A percentile compares a stretch with the other conserved stretches of the same genome.
phyloP scores from a whole-genome alignment of 345 rosid genomes.

The Lepidium sativum region DNA sequence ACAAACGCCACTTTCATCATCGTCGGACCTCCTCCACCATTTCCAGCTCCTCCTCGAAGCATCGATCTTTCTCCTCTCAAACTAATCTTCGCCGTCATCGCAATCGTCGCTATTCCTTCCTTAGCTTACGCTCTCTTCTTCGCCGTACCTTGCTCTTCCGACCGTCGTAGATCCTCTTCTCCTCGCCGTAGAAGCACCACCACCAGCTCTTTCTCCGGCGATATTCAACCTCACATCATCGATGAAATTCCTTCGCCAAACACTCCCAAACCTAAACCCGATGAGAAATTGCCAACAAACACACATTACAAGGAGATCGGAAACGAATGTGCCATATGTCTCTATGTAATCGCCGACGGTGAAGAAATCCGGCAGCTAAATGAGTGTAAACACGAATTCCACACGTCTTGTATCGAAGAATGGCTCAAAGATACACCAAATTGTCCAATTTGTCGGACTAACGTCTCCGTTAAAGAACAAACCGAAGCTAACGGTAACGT shows the following conservation, averaged over 20 bases:
- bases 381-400: constrained; percentile 68
- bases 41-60: constrained; percentile 44
- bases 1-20: constrained; percentile 22
- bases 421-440: constrained; percentile 55
- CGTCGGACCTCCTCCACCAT: constrained; percentile 42
- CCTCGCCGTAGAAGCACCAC: background rate
- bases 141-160: constrained; percentile 43
- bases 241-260: background rate
- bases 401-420: constrained; percentile 46
- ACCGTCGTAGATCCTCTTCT: constrained; percentile 17
- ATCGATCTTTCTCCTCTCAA: constrained; percentile 62
- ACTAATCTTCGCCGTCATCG: constrained; percentile 56
- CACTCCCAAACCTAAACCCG: constrained; percentile 18
- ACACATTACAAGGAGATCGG: constrained; percentile 45
- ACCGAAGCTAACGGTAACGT: constrained; percentile 16
- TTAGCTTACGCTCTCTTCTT: constrained; percentile 61
- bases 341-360: constrained; percentile 46
- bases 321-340: constrained; percentile 65
- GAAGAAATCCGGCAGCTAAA: constrained; percentile 46
- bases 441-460: constrained; percentile 74
- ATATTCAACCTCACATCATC: background rate
- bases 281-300: constrained; percentile 33
- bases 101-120: constrained; percentile 59
- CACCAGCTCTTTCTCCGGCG: background rate
- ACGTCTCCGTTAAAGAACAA: constrained; percentile 37